Evolutionary conservation across 306 rosid species (phyloP).

Genomic region (Purshia tridentata): DNA sequence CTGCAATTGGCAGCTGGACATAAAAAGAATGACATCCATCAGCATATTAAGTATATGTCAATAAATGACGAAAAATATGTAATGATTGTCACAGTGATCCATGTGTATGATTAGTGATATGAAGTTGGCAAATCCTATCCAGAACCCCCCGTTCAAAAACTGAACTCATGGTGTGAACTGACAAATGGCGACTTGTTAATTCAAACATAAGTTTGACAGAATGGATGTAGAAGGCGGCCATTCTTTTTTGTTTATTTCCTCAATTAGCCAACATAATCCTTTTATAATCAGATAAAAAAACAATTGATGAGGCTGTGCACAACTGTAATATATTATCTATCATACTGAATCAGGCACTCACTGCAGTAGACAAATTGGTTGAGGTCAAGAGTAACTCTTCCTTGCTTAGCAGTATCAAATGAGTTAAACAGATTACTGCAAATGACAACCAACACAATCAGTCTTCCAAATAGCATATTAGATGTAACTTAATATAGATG

Average conservation of each 20-base stretch:
- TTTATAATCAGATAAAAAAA: background rate
- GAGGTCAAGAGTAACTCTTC: constrained; percentile 87
- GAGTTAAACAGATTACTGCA: constrained; percentile 84
- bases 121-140: no score
- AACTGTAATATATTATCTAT: background rate
- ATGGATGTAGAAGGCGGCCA: background rate
- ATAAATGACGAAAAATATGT: background rate
- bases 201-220: background rate
- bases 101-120: no score
- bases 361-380: constrained; percentile 91
- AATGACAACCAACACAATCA: constrained; percentile 11
- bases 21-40: constrained; percentile 15
- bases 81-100: no score
- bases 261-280: background rate
- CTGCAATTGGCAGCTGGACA: constrained; percentile 82
- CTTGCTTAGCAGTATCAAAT: constrained; percentile 84
- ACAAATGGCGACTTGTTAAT: background rate
- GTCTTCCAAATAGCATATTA: constrained; percentile 1
- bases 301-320: background rate
- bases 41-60: constrained; percentile 1
- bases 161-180: no score
- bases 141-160: background rate
- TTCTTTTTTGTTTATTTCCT: no score
- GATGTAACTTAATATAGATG: background rate
- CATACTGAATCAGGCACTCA: constrained; percentile 42